These are phyloP conservation scores for Lasiodiplodia hormozganensis DNA, from an alignment of 2,329 filamentous ascomycete species.

Conservation along the genomic window DNA sequence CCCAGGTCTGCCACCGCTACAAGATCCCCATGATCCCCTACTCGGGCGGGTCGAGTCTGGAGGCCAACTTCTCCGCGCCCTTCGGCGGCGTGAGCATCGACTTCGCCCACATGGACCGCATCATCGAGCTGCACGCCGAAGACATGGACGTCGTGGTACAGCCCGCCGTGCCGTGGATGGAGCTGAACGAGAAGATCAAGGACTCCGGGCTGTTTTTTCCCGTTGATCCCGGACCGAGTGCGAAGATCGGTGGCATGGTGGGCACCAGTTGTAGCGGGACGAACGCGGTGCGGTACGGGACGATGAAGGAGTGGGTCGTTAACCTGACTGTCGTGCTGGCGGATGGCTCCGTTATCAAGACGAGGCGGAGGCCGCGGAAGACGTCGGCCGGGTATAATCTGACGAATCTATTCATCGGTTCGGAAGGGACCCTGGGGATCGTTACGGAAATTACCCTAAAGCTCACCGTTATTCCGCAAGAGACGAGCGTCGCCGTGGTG, in stretches of 20 bases:
- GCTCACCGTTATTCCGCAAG: constrained; percentile 76
- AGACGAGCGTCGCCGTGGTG: constrained; percentile 79
- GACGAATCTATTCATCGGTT: constrained; percentile 79
- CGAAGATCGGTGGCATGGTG: constrained; percentile 84
- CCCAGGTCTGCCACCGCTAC: constrained; percentile 77
- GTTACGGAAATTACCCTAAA: constrained; percentile 86
- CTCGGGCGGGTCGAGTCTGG: constrained; percentile 84
- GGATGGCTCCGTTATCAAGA: constrained; percentile 81
- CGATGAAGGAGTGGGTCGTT: constrained; percentile 88
- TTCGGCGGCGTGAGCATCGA: constrained; percentile 89
- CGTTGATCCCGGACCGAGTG: constrained; percentile 79
- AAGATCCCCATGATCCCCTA: constrained; percentile 84
- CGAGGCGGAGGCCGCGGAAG: constrained; percentile 75
- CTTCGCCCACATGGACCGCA: constrained; percentile 85
- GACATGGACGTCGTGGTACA: constrained; percentile 96
- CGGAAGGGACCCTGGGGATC: constrained; percentile 80
- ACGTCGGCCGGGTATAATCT: constrained; percentile 85
- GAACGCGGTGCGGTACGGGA: constrained; percentile 81
- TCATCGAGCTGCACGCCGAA: constrained; percentile 78
- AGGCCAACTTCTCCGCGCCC: constrained; percentile 89
- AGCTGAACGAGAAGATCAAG: constrained; percentile 78
- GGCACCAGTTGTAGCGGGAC: constrained; percentile 78
- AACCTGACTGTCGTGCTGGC: constrained; percentile 82
- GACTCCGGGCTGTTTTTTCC: constrained; percentile 85
- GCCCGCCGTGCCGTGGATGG: constrained; percentile 91